These are phyloP conservation scores for Monosporascus sp. DNA, from an alignment of 2,329 filamentous ascomycete genomes.

Conservation along the genomic window DNA sequence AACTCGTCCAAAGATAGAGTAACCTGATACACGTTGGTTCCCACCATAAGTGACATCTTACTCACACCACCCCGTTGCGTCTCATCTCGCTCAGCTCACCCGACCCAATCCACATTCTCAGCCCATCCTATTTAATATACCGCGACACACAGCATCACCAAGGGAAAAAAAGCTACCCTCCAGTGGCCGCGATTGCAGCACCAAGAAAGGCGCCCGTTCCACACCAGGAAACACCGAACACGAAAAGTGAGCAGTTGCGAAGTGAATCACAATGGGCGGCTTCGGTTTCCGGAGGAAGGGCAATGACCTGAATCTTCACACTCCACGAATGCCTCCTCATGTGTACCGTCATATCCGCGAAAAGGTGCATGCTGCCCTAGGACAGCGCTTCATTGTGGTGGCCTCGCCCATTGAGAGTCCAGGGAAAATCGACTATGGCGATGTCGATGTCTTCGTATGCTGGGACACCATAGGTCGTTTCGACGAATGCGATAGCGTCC, in stretches of 20 bases:
- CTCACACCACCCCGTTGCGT: no score
- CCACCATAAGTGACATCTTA: no score
- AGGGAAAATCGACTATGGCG: slow-evolving; percentile 1
- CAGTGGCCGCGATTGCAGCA: no score
- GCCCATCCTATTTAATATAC: no score
- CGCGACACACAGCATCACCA: no score
- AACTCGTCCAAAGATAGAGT: no score
- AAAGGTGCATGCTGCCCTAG: not conserved
- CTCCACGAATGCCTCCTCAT: slow-evolving; percentile 3
- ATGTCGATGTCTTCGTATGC: slow-evolving; percentile 1
- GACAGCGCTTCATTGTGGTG: slow-evolving; percentile 1
- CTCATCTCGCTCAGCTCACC: no score
- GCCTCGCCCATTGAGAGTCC: slow-evolving; percentile 2
- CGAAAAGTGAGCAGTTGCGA: not conserved
- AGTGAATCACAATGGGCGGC: not conserved
- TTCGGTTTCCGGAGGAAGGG: not conserved
- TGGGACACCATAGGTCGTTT: not conserved
- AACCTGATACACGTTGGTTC: no score
- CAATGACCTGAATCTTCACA: not conserved
- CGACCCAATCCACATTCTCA: no score
- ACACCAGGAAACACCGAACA: not conserved
- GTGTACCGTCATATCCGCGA: not conserved
- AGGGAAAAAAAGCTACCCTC: no score
- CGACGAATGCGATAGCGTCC: not conserved
- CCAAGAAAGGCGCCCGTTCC: no score